Conservation (phyloP, 139 green algal genomes). For the Diplosphaera chodatii region DNA sequence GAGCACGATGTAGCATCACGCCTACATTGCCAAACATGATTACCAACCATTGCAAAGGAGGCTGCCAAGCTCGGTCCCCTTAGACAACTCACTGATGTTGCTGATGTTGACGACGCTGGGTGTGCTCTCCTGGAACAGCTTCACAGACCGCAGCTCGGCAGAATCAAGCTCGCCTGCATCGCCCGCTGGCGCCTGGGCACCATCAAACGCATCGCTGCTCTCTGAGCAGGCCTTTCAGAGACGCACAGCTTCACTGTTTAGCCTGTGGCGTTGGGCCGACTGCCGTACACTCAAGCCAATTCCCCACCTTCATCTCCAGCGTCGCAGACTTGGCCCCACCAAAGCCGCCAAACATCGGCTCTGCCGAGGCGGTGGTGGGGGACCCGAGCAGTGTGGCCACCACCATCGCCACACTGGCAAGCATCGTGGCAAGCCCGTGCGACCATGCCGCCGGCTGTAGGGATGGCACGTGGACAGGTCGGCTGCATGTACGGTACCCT, state of each 20-base stretch:
- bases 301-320: conserved; percentile 25
- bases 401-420: neutral
- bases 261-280: too few species aligned
- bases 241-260: too few species aligned
- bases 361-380: too few species aligned
- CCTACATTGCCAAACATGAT: too few species aligned
- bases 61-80: neutral
- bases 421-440: neutral
- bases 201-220: neutral
- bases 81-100: conserved; percentile 28
- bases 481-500: too few species aligned
- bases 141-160: conserved; percentile 39
- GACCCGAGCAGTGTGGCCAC: neutral
- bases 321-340: conserved; percentile 1
- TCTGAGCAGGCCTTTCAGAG: too few species aligned
- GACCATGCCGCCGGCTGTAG: too few species aligned
- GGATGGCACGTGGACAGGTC: too few species aligned
- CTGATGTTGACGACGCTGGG: conserved; percentile 60
- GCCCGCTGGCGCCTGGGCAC: conserved; percentile 13
- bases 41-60: too few species aligned
- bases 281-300: too few species aligned
- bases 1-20: neutral
- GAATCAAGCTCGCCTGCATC: conserved; percentile 20
- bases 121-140: conserved; percentile 48
- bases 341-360: neutral